Evolutionary conservation across 352 stramenopile genomes (phyloP), one percentile per base, ranked within the genome.

Genomic region (Pythium sp.): DNA sequence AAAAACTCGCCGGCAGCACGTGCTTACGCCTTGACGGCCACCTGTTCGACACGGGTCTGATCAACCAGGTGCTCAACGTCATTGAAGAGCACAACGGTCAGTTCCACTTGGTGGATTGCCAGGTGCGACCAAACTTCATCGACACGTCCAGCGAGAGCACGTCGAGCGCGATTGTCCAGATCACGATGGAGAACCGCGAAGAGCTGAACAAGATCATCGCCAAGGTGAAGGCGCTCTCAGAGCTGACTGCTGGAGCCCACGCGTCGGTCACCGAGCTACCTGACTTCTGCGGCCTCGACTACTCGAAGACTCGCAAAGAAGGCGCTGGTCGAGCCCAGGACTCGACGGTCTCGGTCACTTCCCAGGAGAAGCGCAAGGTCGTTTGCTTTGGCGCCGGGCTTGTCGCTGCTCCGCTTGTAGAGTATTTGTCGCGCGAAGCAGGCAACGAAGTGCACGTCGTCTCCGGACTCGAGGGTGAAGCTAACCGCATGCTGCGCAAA

Each of bases 11-110:
- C 3, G 87, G 87, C 11, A 93, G 78, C 72, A 95, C 87, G 1
- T 94, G 89, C 53, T 24, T 97, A 36, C 75, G 89, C 2, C 70
- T 98, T 5, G 76, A 97, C 64, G 97, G 96, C 2, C 96, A 99
- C 73, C 79, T 99, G 43, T 99, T 99, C 74, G 97, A 99, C 84
- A 98, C 89, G 11, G 93, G 93, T 30, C 75, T 99, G 26, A 98
- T 99, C 74, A 99, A 99, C 75, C 88, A 98, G 68, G 77, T 98
- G 8, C 78, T 99, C 14, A 96, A 99, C 78, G 80, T 98, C 15
- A 93, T 99, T 64, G 95, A 99, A 68, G 73, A 86, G 20, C 81
- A 95, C 67, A 77, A 86, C 41, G 94, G 92, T 62, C 80, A 84
- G 1, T 98, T 98, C 70, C 78, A 95, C 73, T 87, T 99, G 60